Conservation (phyloP, 2,329 filamentous ascomycete genomes). For the Alternaria angustiovoidea region DNA sequence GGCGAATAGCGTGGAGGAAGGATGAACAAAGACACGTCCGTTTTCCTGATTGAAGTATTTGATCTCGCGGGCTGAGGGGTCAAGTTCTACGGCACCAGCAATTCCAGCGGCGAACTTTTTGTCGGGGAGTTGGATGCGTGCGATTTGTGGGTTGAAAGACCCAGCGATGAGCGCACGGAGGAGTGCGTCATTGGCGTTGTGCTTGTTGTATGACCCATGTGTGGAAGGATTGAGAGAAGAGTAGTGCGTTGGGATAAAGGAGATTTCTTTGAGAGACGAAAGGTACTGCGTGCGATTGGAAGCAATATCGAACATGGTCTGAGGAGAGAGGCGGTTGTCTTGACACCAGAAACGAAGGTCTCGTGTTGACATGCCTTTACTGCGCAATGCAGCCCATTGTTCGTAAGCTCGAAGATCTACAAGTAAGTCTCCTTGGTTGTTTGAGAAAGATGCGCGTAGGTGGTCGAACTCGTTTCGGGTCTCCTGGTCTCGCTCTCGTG, state of each 20-base stretch:
- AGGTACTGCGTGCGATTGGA: conserved; percentile 88
- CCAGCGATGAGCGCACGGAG: conserved; percentile 60
- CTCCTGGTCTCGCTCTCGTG: conserved; percentile 81
- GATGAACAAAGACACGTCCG: conserved; percentile 87
- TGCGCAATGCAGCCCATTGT: conserved; percentile 75
- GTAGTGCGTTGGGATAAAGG: conserved; percentile 68
- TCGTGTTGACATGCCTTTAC: conserved; percentile 64
- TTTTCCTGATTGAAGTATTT: conserved; percentile 76
- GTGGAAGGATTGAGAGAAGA: conserved; percentile 36
- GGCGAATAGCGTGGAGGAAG: conserved; percentile 84
- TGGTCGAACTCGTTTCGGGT: conserved; percentile 83
- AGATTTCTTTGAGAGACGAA: conserved; percentile 83
- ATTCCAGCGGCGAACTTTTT: conserved; percentile 92
- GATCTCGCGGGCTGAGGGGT: conserved; percentile 90
- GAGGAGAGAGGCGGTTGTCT: conserved; percentile 81
- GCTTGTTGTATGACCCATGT: conserved; percentile 55
- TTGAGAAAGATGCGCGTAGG: conserved; percentile 76
- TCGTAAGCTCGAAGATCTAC: conserved; percentile 87
- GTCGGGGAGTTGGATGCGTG: conserved; percentile 90
- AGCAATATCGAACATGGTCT: conserved; percentile 86
- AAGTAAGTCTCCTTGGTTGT: conserved; percentile 83
- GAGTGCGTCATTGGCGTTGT: conserved; percentile 57
- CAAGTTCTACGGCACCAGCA: conserved; percentile 88
- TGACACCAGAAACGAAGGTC: conserved; percentile 80
- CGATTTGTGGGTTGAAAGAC: conserved; percentile 77